Base-by-base conservation (phyloP, 2,329 filamentous ascomycete genomes). In the Fusarium pininemorale region DNA sequence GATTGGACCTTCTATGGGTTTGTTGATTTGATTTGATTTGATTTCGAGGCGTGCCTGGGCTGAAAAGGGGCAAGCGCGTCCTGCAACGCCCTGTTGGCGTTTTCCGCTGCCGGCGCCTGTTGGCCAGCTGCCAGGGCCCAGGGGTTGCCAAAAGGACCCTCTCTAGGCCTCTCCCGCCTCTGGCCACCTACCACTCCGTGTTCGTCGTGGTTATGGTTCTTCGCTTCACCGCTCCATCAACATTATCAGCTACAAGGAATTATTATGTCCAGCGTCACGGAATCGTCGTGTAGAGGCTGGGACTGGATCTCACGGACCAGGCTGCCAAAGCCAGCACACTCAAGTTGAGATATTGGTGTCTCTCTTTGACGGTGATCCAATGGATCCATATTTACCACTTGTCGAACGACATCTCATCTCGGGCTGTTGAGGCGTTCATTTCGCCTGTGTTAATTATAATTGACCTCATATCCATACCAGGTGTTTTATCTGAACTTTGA, bases 11-110 rank as follows among this genome's bases (percentile, higher is more conserved):
- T 37, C 66, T 66, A 54, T 70, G 67, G 66, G 81, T 83, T 83
- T 83, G 82, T 83, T 83, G 82, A 83, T 80, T 70, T 66, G 63
- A 66, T 80, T 70, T 66, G 63, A 66, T 63, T 67, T 58, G 51
- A 66, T 60, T 81, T 81, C 76, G 73, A 77, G 80, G 77, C 79
- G 76, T 79, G 78, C 64, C 78, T 80, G 62, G 37, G 66, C 65
- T 64, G 32, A 73, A 80, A 81, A 75, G 69, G 72, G 81, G 81
- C 76, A 82, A 81, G 81, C 81, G 81, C 81, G 80, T 80, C 72
- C 72, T 76, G 72, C 73, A 67, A 63, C 67, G 65, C 56, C 63
- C 69, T 75, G 73, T 47, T 77, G 75, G 71, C 70, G 68, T 56
- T 72, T 63, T 66, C 69, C 66, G 64, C 39, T 67, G 72, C 71